Evolutionary conservation across 1,284 basidiomycete species (phyloP), one percentile per base, ranked within the genome.

Genomic region (Fomitopsis schrenkii): DNA sequence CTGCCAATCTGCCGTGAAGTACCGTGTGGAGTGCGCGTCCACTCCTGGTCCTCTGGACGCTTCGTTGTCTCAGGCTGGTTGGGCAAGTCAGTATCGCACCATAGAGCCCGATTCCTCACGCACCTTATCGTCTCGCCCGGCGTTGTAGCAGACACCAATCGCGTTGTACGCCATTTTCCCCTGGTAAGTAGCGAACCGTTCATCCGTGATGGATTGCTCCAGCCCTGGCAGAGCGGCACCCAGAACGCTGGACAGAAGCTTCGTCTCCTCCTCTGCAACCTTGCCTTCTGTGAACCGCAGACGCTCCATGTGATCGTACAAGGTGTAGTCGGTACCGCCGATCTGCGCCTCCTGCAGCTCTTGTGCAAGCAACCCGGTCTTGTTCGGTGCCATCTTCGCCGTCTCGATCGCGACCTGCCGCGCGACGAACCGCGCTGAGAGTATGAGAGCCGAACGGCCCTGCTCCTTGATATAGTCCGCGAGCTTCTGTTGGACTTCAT

Each of bases 81-180:
- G 35, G 15, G 36, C 9, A 22, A n/a, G 36, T 28, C 59, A 50
- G 36, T 19, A 8, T 19, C 17, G 33, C 30, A 8, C 38, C 15
- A 19, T 40, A 15, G n/a, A 3, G 15, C 1, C 14, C 2, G 28
- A 2, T 1, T n/a, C 30, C 12, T 28, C 28, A 50, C 78, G 60
- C 56, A 90, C 90, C 81, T 82, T 89, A 68, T 90, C 83, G 63
- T 85, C 80, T 44, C 91, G 78, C n/a, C 89, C 90, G 35, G 77
- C 81, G 57, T 75, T 79, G 65, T 79, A 86, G 70, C 76, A 83
- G 53, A 93, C 82, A 61, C 91, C 91, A 67, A 85, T 89, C 1
- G 84, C 79, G 67, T 93, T 93, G 72, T 91, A 93, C 5, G 78
- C 74, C 78, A 93, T 85, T 72, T 86, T 90, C 15, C 88, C 88